Evolutionary conservation across 2,329 filamentous ascomycete genomes (phyloP), one percentile per base, ranked within the genome.

Genomic region (Alternaria viburni): DNA sequence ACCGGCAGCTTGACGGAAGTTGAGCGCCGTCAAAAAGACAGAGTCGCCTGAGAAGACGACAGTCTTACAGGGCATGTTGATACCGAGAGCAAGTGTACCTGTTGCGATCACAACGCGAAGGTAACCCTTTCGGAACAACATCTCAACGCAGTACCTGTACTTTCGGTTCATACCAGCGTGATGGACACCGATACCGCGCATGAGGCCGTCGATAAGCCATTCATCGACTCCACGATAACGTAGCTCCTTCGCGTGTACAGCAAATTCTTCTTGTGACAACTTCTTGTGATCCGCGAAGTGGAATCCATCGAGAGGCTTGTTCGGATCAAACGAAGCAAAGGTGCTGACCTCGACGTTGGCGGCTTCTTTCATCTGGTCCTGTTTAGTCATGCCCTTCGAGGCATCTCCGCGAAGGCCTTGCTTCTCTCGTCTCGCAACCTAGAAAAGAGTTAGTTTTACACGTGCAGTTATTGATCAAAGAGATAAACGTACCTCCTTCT

Each of bases 111-210:
- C 88, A 1, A 91, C 88, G 8, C 87, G 85, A 44, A 94, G 78
- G 72, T 87, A 93, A 1, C 91, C 90, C 74, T 87, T 90, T 9
- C 92, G 86, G 80, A 93, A 93, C 8, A 93, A 80, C 62, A 92
- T 90, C 73, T 93, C 91, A 1, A 92, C 89, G 19, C 82, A 83
- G 75, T 93, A 91, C 41, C 92, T 87, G 74, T 94, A 94, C 65
- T 88, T 87, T 52, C 90, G 85, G 74, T 93, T 94, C 89, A 94
- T 88, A 79, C 92, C 91, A 17, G 91, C 87, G 73, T 95, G 92
- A 79, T 95, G 91, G 7, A 94, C 87, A 30, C 90, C 92, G 17
- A 95, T 83, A 19, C 92, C 92, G 59, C 91, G 83, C 61, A 82
- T 82, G 1, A 95, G 82, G 3, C 88, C 88, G 10, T 85, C 80